Base-by-base conservation (phyloP, 352 stramenopile genomes). In the Aphanomyces stellatus region DNA sequence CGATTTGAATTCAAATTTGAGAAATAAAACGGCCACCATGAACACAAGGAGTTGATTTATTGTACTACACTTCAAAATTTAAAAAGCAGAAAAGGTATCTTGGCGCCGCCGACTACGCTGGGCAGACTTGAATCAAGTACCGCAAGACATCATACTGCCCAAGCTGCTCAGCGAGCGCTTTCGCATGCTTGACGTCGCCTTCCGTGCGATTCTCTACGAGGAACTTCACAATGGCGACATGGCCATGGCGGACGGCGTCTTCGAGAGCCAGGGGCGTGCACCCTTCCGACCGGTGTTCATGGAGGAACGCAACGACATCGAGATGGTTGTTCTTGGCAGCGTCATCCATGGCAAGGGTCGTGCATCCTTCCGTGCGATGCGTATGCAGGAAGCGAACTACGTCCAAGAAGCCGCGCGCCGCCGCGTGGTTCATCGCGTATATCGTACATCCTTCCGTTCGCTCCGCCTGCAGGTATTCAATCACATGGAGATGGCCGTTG, bases 291-390 rank as follows among this genome's bases (percentile, higher is more conserved):
- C 70, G 70, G 33, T 80, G 46, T 22, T 56, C 22, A 22, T 74
- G 67, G 1, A 78, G 69, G 69, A 66, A 78, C 35, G 68, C 60
- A 35, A 78, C 27, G 48, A 78, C 72, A n/a, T 74, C 65, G 27
- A 78, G 70, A 10, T 76, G 72, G 51, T 68, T 71, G 68, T 71
- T 64, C 15, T 60, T 60, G 28, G 73, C 73, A 43, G 73, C 73
- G 2, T 69, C 61, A 17, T 78, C 71, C 71, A 78, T 76, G 51
- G 73, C 71, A 15, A 68, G 43, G 13, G 67, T 74, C 19, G 62
- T 64, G 33, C 62, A 69, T 15, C 62, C 62, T 63, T 69, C 62
- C 11, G 35, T 28, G 15, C 62, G 48, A 33, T 64, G 40, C 11
- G 11, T 25, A 49, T 77, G 61, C 2, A 79, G 55, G 62, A 73